Evolutionary conservation across 176 grass and related monocot species (phyloP), one percentile per base, ranked within the genome.

Genomic region (Musa acuminata): DNA sequence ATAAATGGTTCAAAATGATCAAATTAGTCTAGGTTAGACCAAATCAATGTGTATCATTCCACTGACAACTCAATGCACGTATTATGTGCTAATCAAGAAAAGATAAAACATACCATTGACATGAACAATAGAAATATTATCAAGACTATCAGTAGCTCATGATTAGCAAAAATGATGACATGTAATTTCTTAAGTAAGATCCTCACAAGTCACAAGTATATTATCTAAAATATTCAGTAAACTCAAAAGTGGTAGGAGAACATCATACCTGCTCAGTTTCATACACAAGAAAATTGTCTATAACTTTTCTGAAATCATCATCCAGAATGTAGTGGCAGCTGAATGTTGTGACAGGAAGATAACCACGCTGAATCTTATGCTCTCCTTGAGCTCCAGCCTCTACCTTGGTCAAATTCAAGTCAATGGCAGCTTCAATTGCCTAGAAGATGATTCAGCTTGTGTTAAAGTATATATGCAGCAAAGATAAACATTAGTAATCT

Each of bases 351-450:
- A 94, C 88, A 58, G 95, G 90, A 83, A 99, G 90, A 69, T 91
- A 99, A 83, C 95, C 95, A 64, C 95, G 86, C 76, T 99, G 95
- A 80, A 99, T 87, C 78, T 99, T 99, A 75, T 99, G 95, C 79
- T 99, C 95, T 82, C 90, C 95, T 71, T 99, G 95, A 52, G 90
- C 95, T 85, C 90, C 95, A 54, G 95, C 95, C 72, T 99, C 95
- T 48, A 94, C 95, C 73, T 85, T 94, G 85, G 82, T 87, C 70
- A 99, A 62, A 24, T 86, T 99, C 68, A 99, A 85, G 54, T 94
- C 90, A 74, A 99, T 99, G 50, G 90, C 90, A 75, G 90, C 90
- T 80, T 99, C 95, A 76, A 99, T 94, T 73, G 95, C 95, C 90
- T 99, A 76, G 26, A 84, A 20, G 67, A 78, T 70, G 19, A 80